Base-by-base conservation (phyloP, 208 protist genomes). In the Herpetomonas samuelpessoai region DNA sequence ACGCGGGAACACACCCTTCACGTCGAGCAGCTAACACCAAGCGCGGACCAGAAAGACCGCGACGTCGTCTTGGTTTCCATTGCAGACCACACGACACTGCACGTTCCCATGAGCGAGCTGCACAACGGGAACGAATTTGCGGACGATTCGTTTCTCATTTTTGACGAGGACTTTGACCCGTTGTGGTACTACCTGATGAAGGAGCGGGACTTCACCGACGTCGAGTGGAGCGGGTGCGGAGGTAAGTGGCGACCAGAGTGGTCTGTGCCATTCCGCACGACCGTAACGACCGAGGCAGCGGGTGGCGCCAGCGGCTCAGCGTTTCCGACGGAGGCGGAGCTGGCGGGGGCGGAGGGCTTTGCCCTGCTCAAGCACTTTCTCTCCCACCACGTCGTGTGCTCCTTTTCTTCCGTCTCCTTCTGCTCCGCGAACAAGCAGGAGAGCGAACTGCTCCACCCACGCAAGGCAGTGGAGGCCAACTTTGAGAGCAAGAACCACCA, bases 181-280 rank as follows among this genome's bases (percentile, higher is more conserved):
- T 68, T 90, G 38, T 93, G 86, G 86, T 88, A 86, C 50, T 81
- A 83, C 41, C 61, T 83, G 16, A 57, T 89, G 64, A 68, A 68
- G 7, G 70, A 78, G 1, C 74, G 79, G 2, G 74, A 68, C 1
- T 86, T 93, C 27, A 53, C 79, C 18, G 53, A 64, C 46, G 25
- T 93, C 16, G 79, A 88, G 52, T 93, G 82, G 83, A 79, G 75
- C n/a, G 83, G 83, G 16, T 93, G 86, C 57, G 81, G 82, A 14
- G 86, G 86, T 18, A 66, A 77, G 63, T 93, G 86, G 83, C 76
- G 83, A 7, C 71, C 77, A 0, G 82, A 88, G 52, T 93, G 86
- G 83, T 67, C 71, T 9, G 41, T 66, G 18, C 45, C n/a, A 48
- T 55, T 28, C 52, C 60, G 2, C 22, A 39, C 58, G 38, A n/a